Conservation (phyloP, 371 early-diverging fungal genomes). For the Mortierella sp. region DNA sequence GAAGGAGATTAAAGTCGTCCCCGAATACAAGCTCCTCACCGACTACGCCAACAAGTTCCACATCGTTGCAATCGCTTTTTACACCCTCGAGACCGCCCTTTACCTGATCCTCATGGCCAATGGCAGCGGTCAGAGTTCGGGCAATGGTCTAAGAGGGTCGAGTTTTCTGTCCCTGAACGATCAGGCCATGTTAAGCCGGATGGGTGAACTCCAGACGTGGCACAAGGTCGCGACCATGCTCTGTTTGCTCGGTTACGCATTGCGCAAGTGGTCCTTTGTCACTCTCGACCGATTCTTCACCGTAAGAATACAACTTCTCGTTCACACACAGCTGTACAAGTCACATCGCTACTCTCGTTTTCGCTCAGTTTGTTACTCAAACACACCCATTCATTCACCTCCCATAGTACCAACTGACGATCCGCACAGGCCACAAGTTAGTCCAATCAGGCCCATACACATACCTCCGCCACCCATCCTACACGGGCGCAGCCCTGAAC, state of each 20-base stretch:
- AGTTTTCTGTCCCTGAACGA: not conserved
- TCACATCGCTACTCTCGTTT: no score
- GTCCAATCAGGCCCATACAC: constrained; percentile 19
- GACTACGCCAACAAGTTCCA: not conserved
- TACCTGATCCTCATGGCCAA: constrained; percentile 3
- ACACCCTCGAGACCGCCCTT: not conserved
- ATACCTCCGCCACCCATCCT: constrained; percentile 36
- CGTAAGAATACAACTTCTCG: no score
- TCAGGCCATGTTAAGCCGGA: not conserved
- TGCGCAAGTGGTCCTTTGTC: constrained; percentile 22
- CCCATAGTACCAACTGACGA: constrained; percentile 19
- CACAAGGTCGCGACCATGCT: not conserved
- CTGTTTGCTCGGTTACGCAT: not conserved
- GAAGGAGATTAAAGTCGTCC: constrained; percentile 7
- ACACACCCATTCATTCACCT: not conserved
- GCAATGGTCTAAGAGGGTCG: not conserved
- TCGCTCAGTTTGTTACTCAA: not conserved
- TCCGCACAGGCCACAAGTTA: constrained; percentile 23
- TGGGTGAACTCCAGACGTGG: constrained; percentile 20
- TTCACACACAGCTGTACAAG: no score
- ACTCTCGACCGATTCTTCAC: constrained; percentile 29
- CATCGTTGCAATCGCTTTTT: not conserved
- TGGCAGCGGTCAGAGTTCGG: not conserved
- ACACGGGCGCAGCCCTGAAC: constrained; percentile 12
- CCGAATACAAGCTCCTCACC: not conserved